A percentile compares a stretch with the other conserved stretches of the same genome.
phyloP scores from a whole-genome alignment of 2,329 filamentous ascomycete species.

The Calonectria fujianensis region DNA sequence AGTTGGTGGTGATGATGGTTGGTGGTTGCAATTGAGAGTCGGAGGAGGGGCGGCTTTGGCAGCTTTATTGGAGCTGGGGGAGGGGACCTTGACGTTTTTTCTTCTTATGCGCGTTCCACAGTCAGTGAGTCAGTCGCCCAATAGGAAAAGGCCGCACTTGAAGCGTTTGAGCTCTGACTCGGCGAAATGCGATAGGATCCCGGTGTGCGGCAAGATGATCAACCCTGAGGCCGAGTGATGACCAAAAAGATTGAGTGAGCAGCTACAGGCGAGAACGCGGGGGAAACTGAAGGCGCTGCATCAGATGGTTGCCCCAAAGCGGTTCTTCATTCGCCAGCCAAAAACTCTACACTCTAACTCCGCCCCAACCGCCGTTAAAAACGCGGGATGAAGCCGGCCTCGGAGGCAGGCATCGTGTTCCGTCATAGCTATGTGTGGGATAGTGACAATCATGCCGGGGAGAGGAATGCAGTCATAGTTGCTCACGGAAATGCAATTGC shows the following conservation, averaged over 20 bases:
- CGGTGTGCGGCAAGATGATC: background rate
- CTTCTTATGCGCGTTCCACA: background rate
- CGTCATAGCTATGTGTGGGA: constrained; percentile 13
- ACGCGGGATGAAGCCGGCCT: constrained; percentile 43
- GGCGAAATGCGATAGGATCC: background rate
- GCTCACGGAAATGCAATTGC: background rate
- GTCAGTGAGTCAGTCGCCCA: background rate
- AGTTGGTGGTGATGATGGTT: background rate
- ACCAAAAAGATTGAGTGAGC: constrained; percentile 32
- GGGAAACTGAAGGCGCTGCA: constrained; percentile 29
- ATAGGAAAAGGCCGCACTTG: background rate
- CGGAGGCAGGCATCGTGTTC: constrained; percentile 32
- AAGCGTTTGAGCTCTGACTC: background rate
- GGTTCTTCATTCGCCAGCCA: constrained; percentile 46
- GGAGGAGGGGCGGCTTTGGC: constrained; percentile 30
- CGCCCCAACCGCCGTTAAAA: constrained; percentile 38
- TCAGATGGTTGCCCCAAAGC: constrained; percentile 36
- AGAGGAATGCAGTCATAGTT: background rate
- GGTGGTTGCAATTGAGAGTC: constrained; percentile 34
- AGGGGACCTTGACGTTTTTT: background rate
- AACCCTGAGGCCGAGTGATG: constrained; percentile 31
- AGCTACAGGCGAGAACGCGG: constrained; percentile 15
- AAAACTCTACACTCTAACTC: constrained; percentile 42
- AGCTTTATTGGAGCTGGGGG: background rate
- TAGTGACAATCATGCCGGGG: constrained; percentile 11